phyloP scores from a whole-genome alignment of 2,329 filamentous ascomycete genomes.

The Cytospora leucostoma region DNA sequence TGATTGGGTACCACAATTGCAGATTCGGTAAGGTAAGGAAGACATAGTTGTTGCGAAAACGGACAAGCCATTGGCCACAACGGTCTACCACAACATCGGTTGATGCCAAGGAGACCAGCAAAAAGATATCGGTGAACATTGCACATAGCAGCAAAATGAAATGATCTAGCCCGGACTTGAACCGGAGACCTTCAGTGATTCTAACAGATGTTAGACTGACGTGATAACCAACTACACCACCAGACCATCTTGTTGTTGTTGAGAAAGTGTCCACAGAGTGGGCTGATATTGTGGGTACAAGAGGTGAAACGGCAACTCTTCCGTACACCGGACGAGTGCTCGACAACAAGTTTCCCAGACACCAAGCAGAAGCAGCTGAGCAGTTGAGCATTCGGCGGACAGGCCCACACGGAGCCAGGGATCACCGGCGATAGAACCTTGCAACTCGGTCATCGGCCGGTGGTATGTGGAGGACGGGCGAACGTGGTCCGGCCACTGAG shows the following conservation, averaged over 20 bases:
- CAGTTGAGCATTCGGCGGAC: neutral
- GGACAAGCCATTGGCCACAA: no score
- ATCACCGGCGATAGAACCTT: neutral
- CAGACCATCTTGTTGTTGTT: slow-evolving; percentile 5
- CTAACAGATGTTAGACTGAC: slow-evolving; percentile 15
- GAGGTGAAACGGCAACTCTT: no score
- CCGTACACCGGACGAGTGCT: no score
- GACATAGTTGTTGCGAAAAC: no score
- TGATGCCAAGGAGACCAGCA: no score
- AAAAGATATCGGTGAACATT: no score
- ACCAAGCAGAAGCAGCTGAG: no score
- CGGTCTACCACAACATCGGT: no score
- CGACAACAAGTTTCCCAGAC: no score
- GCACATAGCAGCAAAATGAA: neutral
- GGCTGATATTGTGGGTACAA: neutral
- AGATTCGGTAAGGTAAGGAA: no score
- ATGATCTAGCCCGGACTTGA: neutral
- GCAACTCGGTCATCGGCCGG: neutral
- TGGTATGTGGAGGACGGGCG: neutral
- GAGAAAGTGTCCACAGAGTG: slow-evolving; percentile 1
- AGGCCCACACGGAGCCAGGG: neutral
- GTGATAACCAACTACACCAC: slow-evolving; percentile 24
- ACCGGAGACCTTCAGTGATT: neutral
- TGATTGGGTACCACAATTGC: no score
- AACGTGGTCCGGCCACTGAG: neutral